Percentiles rank a stretch among this genome's conserved stretches.
Evolutionary conservation across 108 stramenopile species (phyloP).

Genomic region (Cyclostephanos tholiformis): DNA sequence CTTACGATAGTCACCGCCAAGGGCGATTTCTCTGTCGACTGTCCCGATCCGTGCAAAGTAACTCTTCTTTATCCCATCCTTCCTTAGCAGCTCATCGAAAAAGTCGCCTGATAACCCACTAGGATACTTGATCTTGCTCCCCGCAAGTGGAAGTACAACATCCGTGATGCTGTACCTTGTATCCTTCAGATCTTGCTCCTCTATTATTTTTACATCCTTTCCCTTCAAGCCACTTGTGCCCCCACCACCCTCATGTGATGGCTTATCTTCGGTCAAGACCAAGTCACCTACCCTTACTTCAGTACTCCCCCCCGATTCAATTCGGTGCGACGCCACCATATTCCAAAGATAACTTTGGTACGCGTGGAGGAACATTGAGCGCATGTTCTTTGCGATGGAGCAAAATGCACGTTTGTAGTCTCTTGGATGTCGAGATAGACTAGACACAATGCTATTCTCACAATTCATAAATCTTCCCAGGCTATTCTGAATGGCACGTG

Average conservation of each 20-base stretch:
- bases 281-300: conserved; percentile 68
- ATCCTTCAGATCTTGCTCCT: conserved; percentile 63
- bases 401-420: conserved; percentile 85
- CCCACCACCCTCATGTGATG: conserved; percentile 31
- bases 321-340: conserved; percentile 64
- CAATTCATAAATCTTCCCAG: conserved; percentile 74
- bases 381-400: conserved; percentile 79
- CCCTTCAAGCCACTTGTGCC: conserved; percentile 56
- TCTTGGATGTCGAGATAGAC: conserved; percentile 63
- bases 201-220: conserved; percentile 59
- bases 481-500: conserved; percentile 44
- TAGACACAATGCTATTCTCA: conserved; percentile 69
- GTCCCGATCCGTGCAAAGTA: conserved; percentile 51
- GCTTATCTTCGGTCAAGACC: conserved; percentile 60
- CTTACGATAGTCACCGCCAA: conserved; percentile 86
- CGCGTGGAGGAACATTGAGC: conserved; percentile 90
- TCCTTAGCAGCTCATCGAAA: conserved; percentile 56
- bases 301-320: conserved; percentile 54
- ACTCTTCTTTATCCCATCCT: conserved; percentile 56
- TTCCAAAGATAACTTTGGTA: conserved; percentile 91
- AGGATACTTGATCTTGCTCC: conserved; percentile 71
- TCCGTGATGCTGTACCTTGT: conserved; percentile 70
- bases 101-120: conserved; percentile 53
- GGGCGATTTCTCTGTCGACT: conserved; percentile 53
- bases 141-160: conserved; percentile 85